Evolutionary conservation across 306 rosid species (phyloP), one percentile per base, ranked within the genome.

Genomic region (Casuarina cunninghamiana): DNA sequence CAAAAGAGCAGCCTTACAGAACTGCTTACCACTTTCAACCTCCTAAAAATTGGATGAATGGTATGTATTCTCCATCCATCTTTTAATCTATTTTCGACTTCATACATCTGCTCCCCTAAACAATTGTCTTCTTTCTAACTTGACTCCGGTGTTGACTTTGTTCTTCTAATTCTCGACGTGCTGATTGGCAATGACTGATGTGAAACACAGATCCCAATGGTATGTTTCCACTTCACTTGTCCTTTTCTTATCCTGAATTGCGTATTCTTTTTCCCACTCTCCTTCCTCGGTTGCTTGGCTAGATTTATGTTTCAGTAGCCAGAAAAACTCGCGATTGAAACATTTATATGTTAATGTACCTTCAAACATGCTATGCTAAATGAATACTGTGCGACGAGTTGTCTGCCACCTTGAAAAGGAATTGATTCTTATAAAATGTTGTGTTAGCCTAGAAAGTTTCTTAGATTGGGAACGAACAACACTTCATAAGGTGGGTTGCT

Each of bases 21-120:
- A 84, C 91, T 44, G 79, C 85, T n/a, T 88, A 79, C 82, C 89
- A 88, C 77, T 88, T 88, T 73, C 88, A 79, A 61, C 91, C 91
- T 77, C 82, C 75, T 49, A 76, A 69, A 73, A 77, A 84, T 49
- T 88, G 91, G 91, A 84, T 88, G 82, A 88, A 88, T 72, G 91
- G 91, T 82, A 66, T 51, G 65, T 77, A 51, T 2, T 73, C 42
- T 41, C 66, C 69, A 16, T n/a, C 72, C 37, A 26, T 26, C 32
- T 26, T 60, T 3, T 37, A 26, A 72, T 72, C 32, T 26, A 2
- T 49, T 37, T 77, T 1, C 3, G 8, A 11, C n/a, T 5, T 38
- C 16, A 10, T 7, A 62, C 10, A 6, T 43, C 0, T 46, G 16
- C 51, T 48, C 21, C 26, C 69, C 73, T 15, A 26, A 26, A 26